phyloP scores from a whole-genome alignment of 352 stramenopile species.

The Nothophytophthora sp. region DNA sequence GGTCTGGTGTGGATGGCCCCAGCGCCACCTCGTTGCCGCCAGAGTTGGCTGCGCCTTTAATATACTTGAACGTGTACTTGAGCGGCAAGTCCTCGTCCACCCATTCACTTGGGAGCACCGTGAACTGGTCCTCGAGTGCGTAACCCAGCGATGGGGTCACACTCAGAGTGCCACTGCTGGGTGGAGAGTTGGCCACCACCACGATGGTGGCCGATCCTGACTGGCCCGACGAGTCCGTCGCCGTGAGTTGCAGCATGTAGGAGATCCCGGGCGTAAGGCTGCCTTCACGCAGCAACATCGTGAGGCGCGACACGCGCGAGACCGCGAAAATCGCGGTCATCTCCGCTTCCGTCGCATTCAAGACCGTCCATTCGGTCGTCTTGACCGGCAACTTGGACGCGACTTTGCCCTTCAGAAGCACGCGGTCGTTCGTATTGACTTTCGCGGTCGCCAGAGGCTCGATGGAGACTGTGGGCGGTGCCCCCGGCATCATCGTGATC shows the following conservation, averaged over 20 bases:
- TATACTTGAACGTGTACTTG: slow-evolving; percentile 78
- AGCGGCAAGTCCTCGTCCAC: slow-evolving; percentile 68
- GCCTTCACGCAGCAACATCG: slow-evolving; percentile 54
- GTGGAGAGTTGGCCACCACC: slow-evolving; percentile 49
- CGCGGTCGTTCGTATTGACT: slow-evolving; percentile 58
- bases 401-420: slow-evolving; percentile 51
- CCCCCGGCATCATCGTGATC: slow-evolving; percentile 49
- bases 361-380: slow-evolving; percentile 49
- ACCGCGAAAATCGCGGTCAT: slow-evolving; percentile 50
- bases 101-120: slow-evolving; percentile 51
- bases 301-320: slow-evolving; percentile 25
- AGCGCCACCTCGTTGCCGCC: slow-evolving; percentile 53
- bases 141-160: slow-evolving; percentile 46
- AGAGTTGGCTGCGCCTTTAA: slow-evolving; percentile 51
- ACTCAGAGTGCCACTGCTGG: slow-evolving; percentile 45
- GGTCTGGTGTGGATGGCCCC: slow-evolving; percentile 49
- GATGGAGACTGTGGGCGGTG: slow-evolving; percentile 54
- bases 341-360: slow-evolving; percentile 21
- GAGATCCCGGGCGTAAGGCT: slow-evolving; percentile 38
- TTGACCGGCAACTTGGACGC: slow-evolving; percentile 44
- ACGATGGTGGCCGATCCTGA: slow-evolving; percentile 41
- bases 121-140: slow-evolving; percentile 57
- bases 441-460: slow-evolving; percentile 41
- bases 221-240: slow-evolving; percentile 41
- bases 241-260: slow-evolving; percentile 57